These are phyloP conservation scores for Boletus reticulatus DNA, from an alignment of 768 basidiomycete genomes.

Conservation along the genomic window DNA sequence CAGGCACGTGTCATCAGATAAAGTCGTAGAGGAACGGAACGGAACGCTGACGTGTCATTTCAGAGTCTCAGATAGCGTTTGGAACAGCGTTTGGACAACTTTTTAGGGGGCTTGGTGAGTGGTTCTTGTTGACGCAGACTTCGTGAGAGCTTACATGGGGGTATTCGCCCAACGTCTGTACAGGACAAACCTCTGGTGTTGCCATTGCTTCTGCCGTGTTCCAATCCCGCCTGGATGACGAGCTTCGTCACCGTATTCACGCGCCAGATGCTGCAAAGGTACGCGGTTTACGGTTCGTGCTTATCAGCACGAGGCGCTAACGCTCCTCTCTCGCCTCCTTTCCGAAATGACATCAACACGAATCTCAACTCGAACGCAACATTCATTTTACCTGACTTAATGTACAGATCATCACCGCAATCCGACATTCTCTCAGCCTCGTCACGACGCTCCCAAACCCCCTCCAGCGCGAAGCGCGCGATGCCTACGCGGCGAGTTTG, in stretches of 20 bases:
- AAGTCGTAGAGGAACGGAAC: not conserved
- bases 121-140: not conserved
- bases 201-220: constrained; percentile 23
- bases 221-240: constrained; percentile 14
- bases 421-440: constrained; percentile 19
- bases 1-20: not conserved
- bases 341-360: too few relatives aligned
- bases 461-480: constrained; percentile 14
- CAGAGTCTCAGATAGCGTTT: constrained; percentile 21
- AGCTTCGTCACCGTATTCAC: constrained; percentile 15
- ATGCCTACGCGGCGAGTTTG: constrained; percentile 20
- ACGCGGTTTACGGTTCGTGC: not conserved
- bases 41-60: not conserved
- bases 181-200: constrained; percentile 23
- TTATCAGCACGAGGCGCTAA: not conserved
- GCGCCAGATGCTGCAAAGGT: constrained; percentile 10
- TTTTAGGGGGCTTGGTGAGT: constrained; percentile 15
- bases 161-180: not conserved
- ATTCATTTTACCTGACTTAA: too few relatives aligned
- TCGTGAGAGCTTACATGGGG: too few relatives aligned
- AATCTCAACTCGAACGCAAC: too few relatives aligned
- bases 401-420: constrained; percentile 13
- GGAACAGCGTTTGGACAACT: constrained; percentile 25
- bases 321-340: not conserved
- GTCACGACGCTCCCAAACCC: constrained; percentile 8